phyloP scores from a whole-genome alignment of 257 asterid species.

The Linderniella brevidens region DNA sequence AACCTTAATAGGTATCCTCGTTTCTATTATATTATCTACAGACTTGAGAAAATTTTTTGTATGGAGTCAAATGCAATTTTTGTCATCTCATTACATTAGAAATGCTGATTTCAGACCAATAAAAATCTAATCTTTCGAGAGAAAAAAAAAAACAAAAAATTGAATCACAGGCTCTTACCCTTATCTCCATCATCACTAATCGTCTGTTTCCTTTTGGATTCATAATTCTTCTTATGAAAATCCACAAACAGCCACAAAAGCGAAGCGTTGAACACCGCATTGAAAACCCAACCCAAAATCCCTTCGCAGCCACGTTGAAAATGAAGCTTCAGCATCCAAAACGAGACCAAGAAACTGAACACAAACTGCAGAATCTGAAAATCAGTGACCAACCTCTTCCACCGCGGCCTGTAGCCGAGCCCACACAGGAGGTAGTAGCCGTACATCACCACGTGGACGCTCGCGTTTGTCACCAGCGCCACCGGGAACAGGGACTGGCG shows the following conservation, averaged over 20 bases:
- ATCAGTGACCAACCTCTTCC: constrained; percentile 78
- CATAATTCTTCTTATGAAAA: constrained; percentile 60
- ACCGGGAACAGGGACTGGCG: constrained; percentile 77
- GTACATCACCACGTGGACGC: constrained; percentile 90
- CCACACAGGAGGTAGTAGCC: constrained; percentile 56
- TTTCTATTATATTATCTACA: no score
- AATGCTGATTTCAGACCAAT: no score
- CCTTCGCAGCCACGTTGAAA: constrained; percentile 84
- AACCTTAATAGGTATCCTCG: no score
- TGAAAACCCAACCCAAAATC: constrained; percentile 70
- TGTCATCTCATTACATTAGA: no score
- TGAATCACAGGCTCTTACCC: no score
- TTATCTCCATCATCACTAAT: no score
- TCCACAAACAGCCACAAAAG: constrained; percentile 53
- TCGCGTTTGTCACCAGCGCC: constrained; percentile 75
- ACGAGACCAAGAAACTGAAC: constrained; percentile 57
- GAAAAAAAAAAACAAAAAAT: no score
- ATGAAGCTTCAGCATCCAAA: constrained; percentile 54
- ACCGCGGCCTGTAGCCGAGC: constrained; percentile 56
- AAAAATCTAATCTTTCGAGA: no score
- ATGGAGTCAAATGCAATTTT: no score
- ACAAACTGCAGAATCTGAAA: constrained; percentile 72
- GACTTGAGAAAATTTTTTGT: no score
- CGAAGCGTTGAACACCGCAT: constrained; percentile 72
- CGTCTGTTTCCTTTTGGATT: no score